These are phyloP conservation scores for Fallopia convolvulus DNA, from an alignment of 148 eudicot species.

Conservation along the genomic window DNA sequence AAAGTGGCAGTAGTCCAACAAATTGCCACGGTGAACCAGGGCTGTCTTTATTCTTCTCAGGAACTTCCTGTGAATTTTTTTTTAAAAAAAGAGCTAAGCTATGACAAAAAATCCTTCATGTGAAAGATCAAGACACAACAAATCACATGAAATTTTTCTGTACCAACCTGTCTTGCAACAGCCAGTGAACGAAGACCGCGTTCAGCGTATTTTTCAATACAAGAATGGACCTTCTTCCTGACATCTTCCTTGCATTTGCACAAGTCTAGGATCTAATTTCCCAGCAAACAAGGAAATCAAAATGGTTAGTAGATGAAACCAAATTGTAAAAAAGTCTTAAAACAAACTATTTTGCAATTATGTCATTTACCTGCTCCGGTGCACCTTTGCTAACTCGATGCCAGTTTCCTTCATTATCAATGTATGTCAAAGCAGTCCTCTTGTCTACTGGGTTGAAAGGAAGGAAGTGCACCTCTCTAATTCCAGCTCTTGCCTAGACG, in stretches of 20 bases:
- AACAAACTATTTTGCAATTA: background rate
- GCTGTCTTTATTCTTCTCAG: constrained; percentile 71
- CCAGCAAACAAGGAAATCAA: background rate
- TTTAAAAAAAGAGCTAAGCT: background rate
- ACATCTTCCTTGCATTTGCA: constrained; percentile 82
- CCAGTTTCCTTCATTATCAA: constrained; percentile 57
- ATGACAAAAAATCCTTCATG: background rate
- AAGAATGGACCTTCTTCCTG: constrained; percentile 63
- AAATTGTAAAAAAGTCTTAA: background rate
- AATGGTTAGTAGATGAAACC: background rate
- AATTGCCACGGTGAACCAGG: constrained; percentile 89
- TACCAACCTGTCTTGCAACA: constrained; percentile 74
- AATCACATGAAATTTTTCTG: background rate
- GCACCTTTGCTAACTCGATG: constrained; percentile 80
- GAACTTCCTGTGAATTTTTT: constrained; percentile 48
- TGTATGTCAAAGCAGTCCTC: constrained; percentile 79
- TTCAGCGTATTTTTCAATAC: constrained; percentile 88
- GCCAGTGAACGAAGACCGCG: constrained; percentile 89
- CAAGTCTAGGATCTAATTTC: constrained; percentile 64
- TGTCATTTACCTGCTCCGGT: constrained; percentile 57
- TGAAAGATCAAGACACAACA: background rate
- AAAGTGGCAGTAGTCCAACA: constrained; percentile 75
- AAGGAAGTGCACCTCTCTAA: constrained; percentile 69
- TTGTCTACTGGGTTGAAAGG: constrained; percentile 83
- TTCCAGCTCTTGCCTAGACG: constrained; percentile 66